Evolutionary conservation across 2,329 filamentous ascomycete genomes (phyloP), one percentile per base, ranked within the genome.

Genomic region (Neonectria ditissima): DNA sequence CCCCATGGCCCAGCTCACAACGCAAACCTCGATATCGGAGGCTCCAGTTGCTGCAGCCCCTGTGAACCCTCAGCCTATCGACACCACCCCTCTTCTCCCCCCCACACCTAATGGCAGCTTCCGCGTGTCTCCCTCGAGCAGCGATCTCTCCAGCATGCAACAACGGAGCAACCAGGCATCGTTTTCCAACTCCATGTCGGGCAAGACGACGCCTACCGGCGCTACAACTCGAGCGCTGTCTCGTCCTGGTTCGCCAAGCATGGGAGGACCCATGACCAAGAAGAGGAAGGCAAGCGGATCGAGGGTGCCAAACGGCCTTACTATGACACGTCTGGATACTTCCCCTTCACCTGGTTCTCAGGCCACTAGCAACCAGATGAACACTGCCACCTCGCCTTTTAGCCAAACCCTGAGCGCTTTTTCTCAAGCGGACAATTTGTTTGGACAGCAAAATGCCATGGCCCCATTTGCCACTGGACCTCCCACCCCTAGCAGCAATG

Each of bases 301-400:
- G 34, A 92, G 92, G 76, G 81, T 97, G 14, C 92, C 93, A 0
- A 89, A 86, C 18, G 89, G 87, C 16, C 79, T 97, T 70, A 87
- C 90, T 8, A 97, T 97, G 94, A 97, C 94, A 2, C 89, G 89
- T 59, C 82, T 96, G 37, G 92, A 96, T 69, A 89, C 87, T 2
- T 81, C 78, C 52, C 83, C 75, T 69, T 79, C 78, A 65, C 79
- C 74, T 59, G 68, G 65, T 67, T 76, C 74, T 66, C 81, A 77
- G 66, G 79, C 67, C 74, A 77, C 72, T 14, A 73, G 71, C 54
- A 63, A 78, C 69, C 74, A 85, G 71, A 74, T 81, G 72, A 73
- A 80, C 65, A 69, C 74, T 59, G 73, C 82, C 2, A 80, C 83
- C 2, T 88, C 86, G 5, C 86, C 87, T 2, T 89, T 87, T 67